These are phyloP conservation scores for Brachypodium distachyon DNA, from an alignment of 202 grass and related monocot genomes.

Conservation along the genomic window DNA sequence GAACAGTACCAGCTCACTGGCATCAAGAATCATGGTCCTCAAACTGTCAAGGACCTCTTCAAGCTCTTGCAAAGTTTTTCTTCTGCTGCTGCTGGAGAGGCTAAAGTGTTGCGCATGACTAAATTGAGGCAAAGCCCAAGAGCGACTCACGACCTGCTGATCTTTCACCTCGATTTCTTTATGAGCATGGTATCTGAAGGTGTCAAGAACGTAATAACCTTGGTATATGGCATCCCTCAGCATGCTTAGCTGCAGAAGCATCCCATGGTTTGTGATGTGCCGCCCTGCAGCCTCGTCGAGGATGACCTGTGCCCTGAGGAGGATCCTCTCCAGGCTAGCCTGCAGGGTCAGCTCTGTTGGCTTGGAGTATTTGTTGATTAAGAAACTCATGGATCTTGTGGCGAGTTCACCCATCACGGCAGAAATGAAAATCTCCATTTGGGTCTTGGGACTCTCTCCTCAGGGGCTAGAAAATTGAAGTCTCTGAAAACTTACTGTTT, in stretches of 20 bases:
- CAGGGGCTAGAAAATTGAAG: too few relatives aligned
- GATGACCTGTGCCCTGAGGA: neutral
- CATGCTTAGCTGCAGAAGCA: neutral
- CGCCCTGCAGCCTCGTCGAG: neutral
- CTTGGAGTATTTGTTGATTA: neutral
- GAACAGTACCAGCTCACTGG: neutral
- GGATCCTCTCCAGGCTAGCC: neutral
- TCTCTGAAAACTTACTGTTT: too few relatives aligned
- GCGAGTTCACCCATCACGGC: neutral
- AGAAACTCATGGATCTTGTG: neutral
- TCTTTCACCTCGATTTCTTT: neutral
- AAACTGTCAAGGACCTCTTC: neutral
- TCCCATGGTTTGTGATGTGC: neutral
- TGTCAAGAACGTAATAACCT: neutral
- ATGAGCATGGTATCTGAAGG: neutral
- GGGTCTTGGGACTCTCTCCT: neutral
- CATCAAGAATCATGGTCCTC: neutral
- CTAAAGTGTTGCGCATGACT: too few relatives aligned
- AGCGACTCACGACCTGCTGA: neutral
- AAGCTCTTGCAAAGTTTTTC: neutral
- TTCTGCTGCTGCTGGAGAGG: neutral
- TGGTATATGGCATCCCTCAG: neutral
- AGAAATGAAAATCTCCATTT: neutral
- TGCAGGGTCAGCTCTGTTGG: neutral
- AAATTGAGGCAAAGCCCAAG: neutral